These are phyloP conservation scores for Carex myosuroides DNA, from an alignment of 176 grass and related monocot species.

Conservation along the genomic window DNA sequence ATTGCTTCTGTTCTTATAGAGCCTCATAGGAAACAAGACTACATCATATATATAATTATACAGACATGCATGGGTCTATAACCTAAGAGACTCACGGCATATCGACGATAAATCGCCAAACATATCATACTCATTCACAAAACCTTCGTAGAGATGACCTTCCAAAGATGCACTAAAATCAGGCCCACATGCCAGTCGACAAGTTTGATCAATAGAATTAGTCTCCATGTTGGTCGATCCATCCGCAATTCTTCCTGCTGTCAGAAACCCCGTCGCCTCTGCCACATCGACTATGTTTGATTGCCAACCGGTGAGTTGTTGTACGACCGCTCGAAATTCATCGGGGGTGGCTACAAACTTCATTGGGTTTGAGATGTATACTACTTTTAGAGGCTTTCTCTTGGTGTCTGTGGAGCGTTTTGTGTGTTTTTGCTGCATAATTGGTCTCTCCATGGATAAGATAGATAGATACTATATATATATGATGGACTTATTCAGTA, in stretches of 20 bases:
- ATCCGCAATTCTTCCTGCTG: background rate
- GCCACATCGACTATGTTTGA: conserved; percentile 62
- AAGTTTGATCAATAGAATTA: background rate
- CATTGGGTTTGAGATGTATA: conserved; percentile 84
- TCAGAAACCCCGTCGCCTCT: background rate
- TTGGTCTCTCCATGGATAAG: conserved; percentile 2
- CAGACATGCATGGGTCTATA: background rate
- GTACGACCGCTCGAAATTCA: conserved; percentile 72
- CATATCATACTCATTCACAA: background rate
- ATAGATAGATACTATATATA: too few relatives aligned
- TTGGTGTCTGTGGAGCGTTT: conserved; percentile 14
- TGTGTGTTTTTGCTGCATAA: conserved; percentile 8
- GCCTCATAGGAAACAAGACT: background rate
- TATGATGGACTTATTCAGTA: background rate
- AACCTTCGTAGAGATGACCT: background rate
- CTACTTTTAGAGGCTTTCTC: conserved; percentile 46
- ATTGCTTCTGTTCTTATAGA: background rate
- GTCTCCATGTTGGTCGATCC: conserved; percentile 7
- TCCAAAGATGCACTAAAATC: background rate
- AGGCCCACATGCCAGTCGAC: background rate
- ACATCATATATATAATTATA: background rate
- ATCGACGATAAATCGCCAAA: conserved; percentile 15
- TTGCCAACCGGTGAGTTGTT: conserved; percentile 60
- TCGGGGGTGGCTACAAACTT: conserved; percentile 59
- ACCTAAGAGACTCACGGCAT: background rate